phyloP scores from a whole-genome alignment of 768 basidiomycete species.

The Lyophyllum semitale region DNA sequence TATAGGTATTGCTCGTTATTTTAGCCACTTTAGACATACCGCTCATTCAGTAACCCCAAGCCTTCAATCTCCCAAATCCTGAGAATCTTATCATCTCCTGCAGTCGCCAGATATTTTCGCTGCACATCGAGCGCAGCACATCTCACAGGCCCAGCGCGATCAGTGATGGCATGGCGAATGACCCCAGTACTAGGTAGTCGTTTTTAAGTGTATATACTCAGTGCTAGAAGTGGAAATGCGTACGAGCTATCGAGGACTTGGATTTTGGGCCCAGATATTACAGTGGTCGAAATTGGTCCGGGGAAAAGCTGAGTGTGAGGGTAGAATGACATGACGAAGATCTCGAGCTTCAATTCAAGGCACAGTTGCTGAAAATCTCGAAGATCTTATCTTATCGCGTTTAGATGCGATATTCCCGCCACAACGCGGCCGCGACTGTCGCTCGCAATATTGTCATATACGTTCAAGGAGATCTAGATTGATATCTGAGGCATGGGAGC shows the following conservation, averaged over 20 bases:
- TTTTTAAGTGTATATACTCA: conserved; percentile 5
- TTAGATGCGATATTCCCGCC: too few relatives aligned
- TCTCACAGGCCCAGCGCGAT: conserved; percentile 57
- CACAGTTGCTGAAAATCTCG: neutral
- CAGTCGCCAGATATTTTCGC: conserved; percentile 55
- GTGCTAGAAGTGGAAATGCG: conserved; percentile 21
- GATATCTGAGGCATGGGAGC: too few relatives aligned
- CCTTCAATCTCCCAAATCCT: conserved; percentile 70
- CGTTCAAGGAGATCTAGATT: too few relatives aligned
- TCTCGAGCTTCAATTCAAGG: too few relatives aligned
- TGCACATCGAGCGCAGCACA: conserved; percentile 54
- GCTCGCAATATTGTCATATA: too few relatives aligned
- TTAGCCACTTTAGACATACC: conserved; percentile 43
- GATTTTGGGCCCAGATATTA: conserved; percentile 62
- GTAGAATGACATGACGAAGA: conserved; percentile 37
- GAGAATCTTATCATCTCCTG: conserved; percentile 80
- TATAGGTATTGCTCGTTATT: neutral
- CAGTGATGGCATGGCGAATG: conserved; percentile 46
- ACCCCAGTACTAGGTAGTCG: conserved; percentile 49
- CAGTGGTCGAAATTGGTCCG: conserved; percentile 35
- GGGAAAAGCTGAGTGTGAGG: conserved; percentile 54
- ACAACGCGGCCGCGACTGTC: too few relatives aligned
- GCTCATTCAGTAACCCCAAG: conserved; percentile 56
- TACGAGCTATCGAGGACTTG: conserved; percentile 61
- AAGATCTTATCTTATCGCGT: neutral